Evolutionary conservation across 2,329 filamentous ascomycete genomes (phyloP), one percentile per base, ranked within the genome.

Genomic region (Stachybotrys chartarum): DNA sequence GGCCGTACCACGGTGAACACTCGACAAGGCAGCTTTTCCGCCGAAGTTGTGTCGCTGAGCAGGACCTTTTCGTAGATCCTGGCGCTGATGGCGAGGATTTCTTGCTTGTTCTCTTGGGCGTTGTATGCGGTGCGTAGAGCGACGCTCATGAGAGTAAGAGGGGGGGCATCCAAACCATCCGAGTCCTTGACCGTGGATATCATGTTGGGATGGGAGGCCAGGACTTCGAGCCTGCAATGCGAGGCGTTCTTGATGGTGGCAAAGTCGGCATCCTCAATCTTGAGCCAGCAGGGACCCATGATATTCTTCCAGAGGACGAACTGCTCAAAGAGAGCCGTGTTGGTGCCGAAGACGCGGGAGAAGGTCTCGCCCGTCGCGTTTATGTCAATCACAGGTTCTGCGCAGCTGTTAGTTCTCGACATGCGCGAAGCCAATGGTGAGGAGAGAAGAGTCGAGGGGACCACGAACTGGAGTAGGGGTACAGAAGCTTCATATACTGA

Each of bases 251-350:
- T 93, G 61, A 97, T 80, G 6, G 88, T 79, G 17, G 82, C 81
- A 68, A 96, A 97, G 69, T 97, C 86, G 32, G 89, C 89, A 61
- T 88, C 87, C 61, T 91, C 82, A 55, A 99, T 94, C 67, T 87
- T 92, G 50, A 99, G 81, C 94, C 94, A 99, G 70, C 94, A 97
- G 32, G 94, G 94, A 1, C 94, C 94, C 93, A 97, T 99, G 63
- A 99, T 90, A 67, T 96, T 96, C 75, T 97, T 97, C 89, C 92
- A 97, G 6, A 99, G 80, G 18, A 99, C 94, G 67, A 99, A 99
- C 64, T 99, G 94, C 72, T 99, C 94, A 64, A 99, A 99, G 0
- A 99, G 79, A 1, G 90, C 85, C 0, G 94, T 99, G 70, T 94
- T 96, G 55, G 88, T 88, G 31, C 95, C 94, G 63, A 99, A 99